Evolutionary conservation across 2,329 filamentous ascomycete genomes (phyloP), one percentile per base, ranked within the genome.

Genomic region (Alternaria atra): DNA sequence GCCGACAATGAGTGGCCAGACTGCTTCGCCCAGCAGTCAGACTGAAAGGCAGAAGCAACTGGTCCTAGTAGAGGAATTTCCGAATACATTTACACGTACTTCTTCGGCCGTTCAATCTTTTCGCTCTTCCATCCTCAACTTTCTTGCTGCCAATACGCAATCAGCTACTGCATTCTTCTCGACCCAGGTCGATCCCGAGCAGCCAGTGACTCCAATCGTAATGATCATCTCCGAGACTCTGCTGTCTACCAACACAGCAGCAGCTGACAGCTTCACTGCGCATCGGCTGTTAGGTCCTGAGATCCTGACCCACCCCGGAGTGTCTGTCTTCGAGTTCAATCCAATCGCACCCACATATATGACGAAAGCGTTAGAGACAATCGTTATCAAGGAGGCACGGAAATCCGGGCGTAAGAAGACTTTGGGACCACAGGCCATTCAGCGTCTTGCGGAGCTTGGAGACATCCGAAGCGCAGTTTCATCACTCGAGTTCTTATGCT

Each of bases 381-480:
- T 97, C 2, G 87, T 98, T 0, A 84, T 91, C 69, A 97, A 97
- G 76, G 94, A 98, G 78, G 90, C 93, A 1, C 85, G 90, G 15
- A 88, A 89, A 66, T 96, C 92, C 2, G 91, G 90, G 4, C 85
- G 93, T 52, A 87, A 86, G 57, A 89, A 87, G 56, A 92, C 91
- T 0, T 92, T 93, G 0, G 92, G 94, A 0, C 91, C 91, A 0
- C 85, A 87, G 47, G 91, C 97, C 5, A 84, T 98, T 13, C 91
- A 92, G 67, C 86, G 83, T 29, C 85, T 99, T 0, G 91, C 93
- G 0, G 93, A 97, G 65, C 90, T 93, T 68, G 95, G 95, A 3
- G 95, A 99, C 72, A 90, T 99, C 52, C 88, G 95, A 63, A 98
- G 90, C 77, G 95, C 95, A n/a, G 87, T 97, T 29, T 94, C 93